Conservation (phyloP, 2,329 filamentous ascomycete genomes). For the Clarireedia paspali region DNA sequence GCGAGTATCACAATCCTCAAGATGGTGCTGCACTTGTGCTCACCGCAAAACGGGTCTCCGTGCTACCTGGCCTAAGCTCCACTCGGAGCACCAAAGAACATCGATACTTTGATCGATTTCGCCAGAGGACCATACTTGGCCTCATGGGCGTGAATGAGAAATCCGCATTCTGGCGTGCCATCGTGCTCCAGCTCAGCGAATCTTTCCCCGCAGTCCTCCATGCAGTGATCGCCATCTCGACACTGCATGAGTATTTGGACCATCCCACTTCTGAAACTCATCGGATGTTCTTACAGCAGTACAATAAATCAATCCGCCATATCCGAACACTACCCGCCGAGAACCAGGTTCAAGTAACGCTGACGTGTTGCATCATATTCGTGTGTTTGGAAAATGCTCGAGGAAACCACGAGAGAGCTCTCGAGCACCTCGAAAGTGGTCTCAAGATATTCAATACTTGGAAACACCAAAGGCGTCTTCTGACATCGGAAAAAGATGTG, state of each 20-base stretch:
- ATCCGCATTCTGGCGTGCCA: constrained; percentile 14
- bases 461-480: background rate
- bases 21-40: background rate
- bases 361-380: constrained; percentile 17
- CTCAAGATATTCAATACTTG: constrained; percentile 13
- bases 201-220: constrained; percentile 13
- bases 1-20: constrained; percentile 10
- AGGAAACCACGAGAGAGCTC: constrained; percentile 12
- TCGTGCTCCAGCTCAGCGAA: constrained; percentile 12
- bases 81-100: constrained; percentile 11
- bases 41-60: background rate
- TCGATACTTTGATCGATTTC: constrained; percentile 15
- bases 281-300: background rate
- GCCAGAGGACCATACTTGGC: constrained; percentile 4
- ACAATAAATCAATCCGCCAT: constrained; percentile 10
- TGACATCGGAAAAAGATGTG: background rate
- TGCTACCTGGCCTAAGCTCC: background rate
- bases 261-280: background rate
- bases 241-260: constrained; percentile 7
- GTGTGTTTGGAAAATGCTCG: constrained; percentile 16
- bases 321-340: constrained; percentile 1
- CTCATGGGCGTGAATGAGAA: constrained; percentile 10
- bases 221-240: constrained; percentile 12
- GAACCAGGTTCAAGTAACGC: constrained; percentile 7
- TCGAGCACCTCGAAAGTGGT: constrained; percentile 14